Evolutionary conservation across 495 filamentous ascomycete genomes (phyloP).

Genomic region (Xylaria nigripes): DNA sequence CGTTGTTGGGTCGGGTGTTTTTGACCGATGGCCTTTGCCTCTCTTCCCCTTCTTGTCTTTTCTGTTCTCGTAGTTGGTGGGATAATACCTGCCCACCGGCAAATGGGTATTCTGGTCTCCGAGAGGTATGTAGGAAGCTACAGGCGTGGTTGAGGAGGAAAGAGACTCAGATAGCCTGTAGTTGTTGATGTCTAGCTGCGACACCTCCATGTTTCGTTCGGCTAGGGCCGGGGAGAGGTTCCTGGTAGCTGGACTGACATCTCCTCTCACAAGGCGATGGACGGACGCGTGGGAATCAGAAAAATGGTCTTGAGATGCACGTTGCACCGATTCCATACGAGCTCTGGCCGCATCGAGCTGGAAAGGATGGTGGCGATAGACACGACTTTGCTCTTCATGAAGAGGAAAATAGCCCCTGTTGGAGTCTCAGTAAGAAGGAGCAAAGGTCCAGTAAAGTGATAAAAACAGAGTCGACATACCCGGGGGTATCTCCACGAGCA

Average conservation of each 20-base stretch:
- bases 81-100: constrained; percentile 49
- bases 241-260: constrained; percentile 8
- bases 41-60: constrained; percentile 24
- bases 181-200: constrained; percentile 3
- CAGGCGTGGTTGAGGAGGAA: constrained; percentile 24
- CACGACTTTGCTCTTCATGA: constrained; percentile 36
- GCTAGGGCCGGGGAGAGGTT: constrained; percentile 9
- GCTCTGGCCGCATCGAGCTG: constrained; percentile 30
- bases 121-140: constrained; percentile 37
- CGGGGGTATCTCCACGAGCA: constrained; percentile 42
- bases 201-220: constrained; percentile 15
- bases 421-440: background rate
- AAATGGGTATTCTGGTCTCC: constrained; percentile 29
- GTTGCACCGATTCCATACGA: constrained; percentile 24
- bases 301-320: constrained; percentile 21
- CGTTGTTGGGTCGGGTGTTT: constrained; percentile 14
- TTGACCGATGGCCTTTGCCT: constrained; percentile 8
- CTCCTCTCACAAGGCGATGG: background rate
- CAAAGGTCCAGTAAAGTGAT: constrained; percentile 1
- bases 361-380: constrained; percentile 36
- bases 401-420: constrained; percentile 45
- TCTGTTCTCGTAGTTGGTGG: constrained; percentile 41
- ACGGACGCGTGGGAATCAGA: background rate
- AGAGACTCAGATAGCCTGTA: constrained; percentile 3
- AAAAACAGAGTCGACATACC: constrained; percentile 30